A percentile compares a stretch with the other conserved stretches of the same genome.
These are phyloP conservation scores for Coccomyxa sp. DNA, from an alignment of 139 green algal species.

Conservation along the genomic window DNA sequence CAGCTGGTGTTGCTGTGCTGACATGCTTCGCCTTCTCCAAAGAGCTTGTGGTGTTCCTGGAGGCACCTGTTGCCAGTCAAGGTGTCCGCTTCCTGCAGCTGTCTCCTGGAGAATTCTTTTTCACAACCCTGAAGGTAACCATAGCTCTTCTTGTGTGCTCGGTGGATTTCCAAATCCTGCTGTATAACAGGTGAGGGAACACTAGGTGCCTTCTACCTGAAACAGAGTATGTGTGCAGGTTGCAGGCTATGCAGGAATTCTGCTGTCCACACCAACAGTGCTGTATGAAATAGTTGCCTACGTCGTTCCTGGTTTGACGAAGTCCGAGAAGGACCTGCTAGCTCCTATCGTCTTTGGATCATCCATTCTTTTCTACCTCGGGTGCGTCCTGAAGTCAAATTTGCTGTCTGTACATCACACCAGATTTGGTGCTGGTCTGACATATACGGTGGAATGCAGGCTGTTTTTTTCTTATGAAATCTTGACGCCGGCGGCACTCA, in stretches of 20 bases:
- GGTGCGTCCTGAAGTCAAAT: slow-evolving; percentile 31
- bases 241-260: slow-evolving; percentile 89
- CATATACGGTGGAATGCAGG: slow-evolving; percentile 26
- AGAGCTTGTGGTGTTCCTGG: slow-evolving; percentile 93
- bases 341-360: slow-evolving; percentile 93
- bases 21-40: slow-evolving; percentile 81
- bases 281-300: slow-evolving; percentile 97
- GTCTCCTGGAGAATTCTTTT: slow-evolving; percentile 97
- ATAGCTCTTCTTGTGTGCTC: neutral
- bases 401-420: neutral
- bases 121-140: slow-evolving; percentile 96
- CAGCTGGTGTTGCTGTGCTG: slow-evolving; percentile 58
- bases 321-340: slow-evolving; percentile 80
- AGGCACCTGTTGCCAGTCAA: slow-evolving; percentile 82
- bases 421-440: neutral
- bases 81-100: slow-evolving; percentile 97
- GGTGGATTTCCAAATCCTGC: neutral
- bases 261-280: slow-evolving; percentile 86
- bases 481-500: slow-evolving; percentile 91
- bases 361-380: slow-evolving; percentile 94
- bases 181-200: no score
- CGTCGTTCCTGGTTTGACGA: slow-evolving; percentile 91
- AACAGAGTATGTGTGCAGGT: slow-evolving; percentile 46
- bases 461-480: slow-evolving; percentile 94
- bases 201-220: neutral